Evolutionary conservation across 208 protist genomes (phyloP), one percentile per base, ranked within the genome.

Genomic region (Novymonas esmeraldas): DNA sequence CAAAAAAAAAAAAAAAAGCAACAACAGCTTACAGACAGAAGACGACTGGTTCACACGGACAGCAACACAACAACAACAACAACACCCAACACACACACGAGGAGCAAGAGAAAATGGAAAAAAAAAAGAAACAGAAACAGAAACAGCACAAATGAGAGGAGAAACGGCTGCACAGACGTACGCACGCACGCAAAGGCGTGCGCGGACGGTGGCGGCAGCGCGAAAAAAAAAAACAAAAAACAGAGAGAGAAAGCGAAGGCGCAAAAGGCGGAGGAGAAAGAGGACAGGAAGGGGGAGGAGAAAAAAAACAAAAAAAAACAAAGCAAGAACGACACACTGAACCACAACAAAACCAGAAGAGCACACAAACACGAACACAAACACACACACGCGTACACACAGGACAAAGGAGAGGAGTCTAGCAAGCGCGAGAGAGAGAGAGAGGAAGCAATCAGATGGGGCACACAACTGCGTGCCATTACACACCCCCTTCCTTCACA

Each of bases 71-170:
- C n/a, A n/a, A n/a, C n/a, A n/a, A n/a, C n/a, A 64, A 72, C 55
- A 44, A 45, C 62, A 31, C 11, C 20, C 1, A 11, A 41, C 11
- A 41, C 7, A 11, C 7, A 41, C 36, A 11, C 7, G 36, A 14
- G 36, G 36, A 11, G 5, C 36, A 11, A 5, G 36, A 14, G 36
- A 41, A 14, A 5, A 41, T 11, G 36, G 11, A 41, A 41, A 5
- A 11, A 14, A 11, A 5, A 41, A 5, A 41, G 7, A 5, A 64
- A 64, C 13, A 33, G n/a, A 36, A 54, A 57, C 70, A 39, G 26
- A 77, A 57, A 61, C 61, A 57, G 28, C 24, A 41, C 36, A 41
- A 41, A 11, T 5, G 41, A 56, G 10, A 42, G 57, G 48, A 56
- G 38, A 45, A 6, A 28, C 16, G 36, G 28, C 6, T n/a, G 29